Percentiles rank a stretch among this genome's conserved stretches.
Evolutionary conservation across 805 yeast genomes (phyloP).

Genomic region (Vanderwaltozyma polyspora): DNA sequence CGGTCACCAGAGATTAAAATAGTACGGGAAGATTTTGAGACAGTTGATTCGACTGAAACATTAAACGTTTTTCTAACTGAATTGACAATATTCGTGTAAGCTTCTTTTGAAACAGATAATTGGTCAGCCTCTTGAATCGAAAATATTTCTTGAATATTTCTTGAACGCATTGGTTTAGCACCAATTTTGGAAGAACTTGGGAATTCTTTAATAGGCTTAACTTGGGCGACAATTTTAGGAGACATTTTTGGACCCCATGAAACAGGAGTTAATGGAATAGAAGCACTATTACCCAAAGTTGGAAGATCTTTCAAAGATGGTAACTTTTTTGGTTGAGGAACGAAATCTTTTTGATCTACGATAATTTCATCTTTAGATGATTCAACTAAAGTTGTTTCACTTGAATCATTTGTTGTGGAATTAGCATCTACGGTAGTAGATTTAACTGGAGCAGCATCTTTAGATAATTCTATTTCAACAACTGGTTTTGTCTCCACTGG

Average conservation of each 20-base stretch:
- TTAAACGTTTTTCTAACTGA: constrained; percentile 45
- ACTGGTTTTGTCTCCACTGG: constrained; percentile 34
- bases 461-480: constrained; percentile 49
- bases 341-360: constrained; percentile 1
- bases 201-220: constrained; percentile 12
- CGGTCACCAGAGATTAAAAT: constrained; percentile 71
- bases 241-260: constrained; percentile 37
- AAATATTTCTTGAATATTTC: constrained; percentile 66
- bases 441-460: constrained; percentile 10
- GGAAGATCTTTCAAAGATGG: constrained; percentile 41
- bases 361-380: not conserved
- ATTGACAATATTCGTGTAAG: constrained; percentile 54
- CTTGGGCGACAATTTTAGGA: constrained; percentile 9
- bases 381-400: too few species aligned
- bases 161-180: constrained; percentile 41
- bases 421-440: too few species aligned
- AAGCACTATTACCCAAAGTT: constrained; percentile 40
- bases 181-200: constrained; percentile 1
- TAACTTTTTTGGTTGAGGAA: constrained; percentile 7
- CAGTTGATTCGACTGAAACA: constrained; percentile 72
- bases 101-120: constrained; percentile 47
- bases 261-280: constrained; percentile 14
- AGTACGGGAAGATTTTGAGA: constrained; percentile 68
- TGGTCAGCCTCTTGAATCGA: constrained; percentile 61
- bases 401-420: too few species aligned